Conservation (phyloP, 116 monocot genomes). For the Iris pallida region DNA sequence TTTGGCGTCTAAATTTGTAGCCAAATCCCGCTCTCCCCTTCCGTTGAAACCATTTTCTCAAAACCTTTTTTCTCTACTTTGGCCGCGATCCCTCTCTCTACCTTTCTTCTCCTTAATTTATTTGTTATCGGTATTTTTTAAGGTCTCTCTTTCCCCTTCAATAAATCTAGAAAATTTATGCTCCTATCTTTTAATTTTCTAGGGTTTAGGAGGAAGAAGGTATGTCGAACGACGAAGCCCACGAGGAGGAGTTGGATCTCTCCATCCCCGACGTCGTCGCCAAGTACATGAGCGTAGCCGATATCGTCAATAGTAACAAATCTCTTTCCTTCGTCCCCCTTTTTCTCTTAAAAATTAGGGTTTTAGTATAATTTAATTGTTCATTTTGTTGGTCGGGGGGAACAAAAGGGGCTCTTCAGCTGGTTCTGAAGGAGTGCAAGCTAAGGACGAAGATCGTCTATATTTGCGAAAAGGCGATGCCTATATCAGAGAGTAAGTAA, state of each 20-base stretch:
- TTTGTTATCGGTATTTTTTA: too few species aligned
- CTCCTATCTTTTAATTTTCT: too few species aligned
- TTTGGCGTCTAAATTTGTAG: too few species aligned
- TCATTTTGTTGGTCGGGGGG: neutral
- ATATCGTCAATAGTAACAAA: constrained; percentile 79
- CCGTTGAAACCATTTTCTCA: too few species aligned
- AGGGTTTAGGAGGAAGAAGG: neutral
- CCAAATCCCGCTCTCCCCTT: too few species aligned
- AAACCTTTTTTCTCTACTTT: too few species aligned
- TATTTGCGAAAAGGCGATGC: constrained; percentile 90
- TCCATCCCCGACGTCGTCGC: constrained; percentile 88
- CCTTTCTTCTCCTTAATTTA: too few species aligned
- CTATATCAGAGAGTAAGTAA: constrained; percentile 80
- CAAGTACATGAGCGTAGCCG: constrained; percentile 93
- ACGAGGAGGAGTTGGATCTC: constrained; percentile 97
- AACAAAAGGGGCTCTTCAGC: constrained; percentile 75
- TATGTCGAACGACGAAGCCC: constrained; percentile 91
- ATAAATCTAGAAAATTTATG: too few species aligned
- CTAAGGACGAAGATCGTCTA: constrained; percentile 89
- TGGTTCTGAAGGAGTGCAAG: constrained; percentile 83
- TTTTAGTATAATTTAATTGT: neutral
- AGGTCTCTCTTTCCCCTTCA: too few species aligned
- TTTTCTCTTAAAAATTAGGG: neutral
- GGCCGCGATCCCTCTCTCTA: too few species aligned
- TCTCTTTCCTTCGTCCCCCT: neutral